Base-by-base conservation (phyloP, 2,329 filamentous ascomycete species). In the Clarireedia sp. region DNA sequence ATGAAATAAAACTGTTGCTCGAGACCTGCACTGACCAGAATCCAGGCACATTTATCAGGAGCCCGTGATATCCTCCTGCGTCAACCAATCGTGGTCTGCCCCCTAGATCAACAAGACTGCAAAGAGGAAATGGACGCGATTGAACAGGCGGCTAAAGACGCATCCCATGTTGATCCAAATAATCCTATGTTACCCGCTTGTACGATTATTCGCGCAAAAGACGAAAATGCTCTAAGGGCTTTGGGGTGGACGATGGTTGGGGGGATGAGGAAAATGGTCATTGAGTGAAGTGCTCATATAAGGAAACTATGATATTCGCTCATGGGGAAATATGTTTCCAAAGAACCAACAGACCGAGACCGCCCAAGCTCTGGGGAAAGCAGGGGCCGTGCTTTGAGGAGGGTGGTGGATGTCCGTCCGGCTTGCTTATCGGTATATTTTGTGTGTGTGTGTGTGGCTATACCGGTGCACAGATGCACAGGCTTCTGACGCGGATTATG, bases 81-180 rank as follows among this genome's bases (percentile, higher is more conserved):
- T 52, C 89, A 97, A 71, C 90, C 90, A 5, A 96, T 99, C 56
- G 90, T 97, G 36, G 94, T 97, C 51, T 97, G 92, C 66, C 92
- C 94, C 0, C 83, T 96, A 59, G 94, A 99, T 67, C 90, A 96
- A 67, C 89, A 95, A 62, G 89, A 87, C 16, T 99, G 94, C 74
- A 96, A 95, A 71, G 91, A 96, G 69, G 94, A 97, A 73, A 96
- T 99, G 90, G 91, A 96, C 66, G 91, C 91, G 38, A 97, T 99
- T 60, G 91, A 96, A 68, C 90, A 96, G 72, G 89, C 94, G 0
- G 94, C 94, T 44, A 92, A 91, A 71, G 92, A 97, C 64, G 92
- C 94, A 2, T 87, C 89, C 16, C 83, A 88, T 59, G 86, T 97
- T 58, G 90, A 92, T 63, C 87, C 87, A 0, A 89, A 95, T 59